Evolutionary conservation across 208 protist species (phyloP).

Genomic region (Phytomonas francai): DNA sequence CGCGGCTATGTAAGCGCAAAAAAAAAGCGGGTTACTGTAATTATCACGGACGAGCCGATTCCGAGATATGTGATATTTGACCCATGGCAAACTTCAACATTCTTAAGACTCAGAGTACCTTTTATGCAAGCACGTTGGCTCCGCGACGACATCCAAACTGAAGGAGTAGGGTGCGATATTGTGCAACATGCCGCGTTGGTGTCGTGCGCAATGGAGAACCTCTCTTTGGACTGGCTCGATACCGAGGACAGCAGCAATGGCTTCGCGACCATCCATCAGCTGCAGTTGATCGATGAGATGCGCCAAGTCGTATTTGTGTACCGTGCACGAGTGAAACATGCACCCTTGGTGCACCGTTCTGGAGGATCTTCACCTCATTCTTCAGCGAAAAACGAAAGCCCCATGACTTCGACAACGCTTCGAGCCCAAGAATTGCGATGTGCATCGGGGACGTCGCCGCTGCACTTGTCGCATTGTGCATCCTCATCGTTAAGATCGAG

Average conservation of each 20-base stretch:
- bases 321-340: slow-evolving; percentile 32
- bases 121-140: slow-evolving; percentile 44
- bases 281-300: slow-evolving; percentile 61
- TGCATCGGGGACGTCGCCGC: too few relatives aligned
- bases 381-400: too few relatives aligned
- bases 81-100: slow-evolving; percentile 30
- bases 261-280: slow-evolving; percentile 38
- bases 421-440: too few relatives aligned
- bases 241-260: slow-evolving; percentile 42
- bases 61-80: slow-evolving; percentile 39
- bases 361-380: too few relatives aligned
- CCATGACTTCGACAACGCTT: too few relatives aligned
- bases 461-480: too few relatives aligned
- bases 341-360: background rate
- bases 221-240: slow-evolving; percentile 36
- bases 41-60: slow-evolving; percentile 41
- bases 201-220: slow-evolving; percentile 39
- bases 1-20: slow-evolving; percentile 48
- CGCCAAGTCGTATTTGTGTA: slow-evolving; percentile 30
- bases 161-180: too few relatives aligned
- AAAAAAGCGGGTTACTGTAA: slow-evolving; percentile 47
- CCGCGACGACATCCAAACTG: too few relatives aligned
- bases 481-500: too few relatives aligned
- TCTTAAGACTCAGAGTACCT: slow-evolving; percentile 25
- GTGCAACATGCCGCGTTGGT: slow-evolving; percentile 16